Percentiles rank a stretch among this genome's conserved stretches.
phyloP scores from a whole-genome alignment of 1,284 basidiomycete genomes.

The Fomitopsis palustris region DNA sequence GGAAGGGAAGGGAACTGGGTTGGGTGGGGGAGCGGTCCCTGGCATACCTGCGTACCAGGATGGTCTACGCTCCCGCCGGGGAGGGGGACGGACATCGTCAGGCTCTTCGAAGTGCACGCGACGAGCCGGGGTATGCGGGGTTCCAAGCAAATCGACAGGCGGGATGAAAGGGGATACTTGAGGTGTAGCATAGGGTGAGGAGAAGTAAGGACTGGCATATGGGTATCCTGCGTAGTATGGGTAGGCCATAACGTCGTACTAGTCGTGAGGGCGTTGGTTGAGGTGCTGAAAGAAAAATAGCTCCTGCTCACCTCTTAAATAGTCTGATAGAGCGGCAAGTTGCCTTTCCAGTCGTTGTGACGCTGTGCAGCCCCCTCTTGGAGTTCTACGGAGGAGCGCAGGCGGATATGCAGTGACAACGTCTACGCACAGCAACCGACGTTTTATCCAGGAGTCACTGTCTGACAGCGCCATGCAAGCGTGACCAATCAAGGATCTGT shows the following conservation, averaged over 20 bases:
- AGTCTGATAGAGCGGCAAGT: not conserved
- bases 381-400: not conserved
- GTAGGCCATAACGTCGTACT: constrained; percentile 1
- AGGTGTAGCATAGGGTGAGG: constrained; percentile 23
- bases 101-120: constrained; percentile 27
- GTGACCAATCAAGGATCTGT: too few species aligned
- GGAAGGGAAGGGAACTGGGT: constrained; percentile 26
- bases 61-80: constrained; percentile 21
- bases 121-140: constrained; percentile 14
- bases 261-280: not conserved
- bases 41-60: constrained; percentile 27
- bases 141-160: constrained; percentile 15
- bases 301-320: not conserved
- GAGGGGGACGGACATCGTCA: constrained; percentile 14
- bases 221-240: constrained; percentile 9
- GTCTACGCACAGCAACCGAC: too few species aligned
- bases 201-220: constrained; percentile 18
- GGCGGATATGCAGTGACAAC: not conserved
- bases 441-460: too few species aligned
- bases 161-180: constrained; percentile 29
- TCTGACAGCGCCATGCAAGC: too few species aligned
- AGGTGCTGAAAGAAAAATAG: not conserved
- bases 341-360: not conserved
- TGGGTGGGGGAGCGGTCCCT: constrained; percentile 21
- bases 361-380: not conserved